Base-by-base conservation (phyloP, 2,329 filamentous ascomycete species). In the Verticillium dahliae region DNA sequence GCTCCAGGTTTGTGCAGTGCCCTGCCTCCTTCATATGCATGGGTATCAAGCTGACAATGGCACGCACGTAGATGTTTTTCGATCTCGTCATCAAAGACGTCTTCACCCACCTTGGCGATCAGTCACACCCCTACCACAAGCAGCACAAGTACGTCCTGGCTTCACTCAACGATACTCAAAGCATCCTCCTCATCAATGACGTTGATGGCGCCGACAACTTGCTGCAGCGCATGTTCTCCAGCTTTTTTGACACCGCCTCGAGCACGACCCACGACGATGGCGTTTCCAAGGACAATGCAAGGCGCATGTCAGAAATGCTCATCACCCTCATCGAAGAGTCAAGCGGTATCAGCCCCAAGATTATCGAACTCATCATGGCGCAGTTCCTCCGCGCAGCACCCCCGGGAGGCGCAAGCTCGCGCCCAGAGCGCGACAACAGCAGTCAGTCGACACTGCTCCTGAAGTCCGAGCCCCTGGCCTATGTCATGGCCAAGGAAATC, bases 401-500 rank as follows among this genome's bases (percentile, higher is more conserved):
- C 0, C 86, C 85, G 0, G 84, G 82, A 15, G 79, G 87, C 54
- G 52, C 62, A 22, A 63, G 65, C 35, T 81, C 80, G 63, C 88
- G 84, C 70, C 83, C 80, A 66, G 75, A 79, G 61, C 75, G 83
- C 67, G 71, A 87, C 10, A 90, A 93, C 69, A 86, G 87, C 69
- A 33, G 33, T 14, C 93, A 97, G 71, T 90, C 88, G 1, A 97
- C 90, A 0, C 81, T 97, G 18, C 80, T 91, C n/a, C 80, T 91
- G 60, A 96, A 96, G 71, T 90, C 95, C 65, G 90, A 96, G 61
- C 94, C 95, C 1, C 87, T 92, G 15, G 93, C 95, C 1, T 99
- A 99, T 77, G 90, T 95, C 71, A 96, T 98, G 90, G 94, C 95
- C 27, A 96, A 96, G 75, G 91, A 90, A 2, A 88, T 99, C 55